Evolutionary conservation across 148 eudicot genomes (phyloP).

Genomic region (Tetragonia tetragonoides): DNA sequence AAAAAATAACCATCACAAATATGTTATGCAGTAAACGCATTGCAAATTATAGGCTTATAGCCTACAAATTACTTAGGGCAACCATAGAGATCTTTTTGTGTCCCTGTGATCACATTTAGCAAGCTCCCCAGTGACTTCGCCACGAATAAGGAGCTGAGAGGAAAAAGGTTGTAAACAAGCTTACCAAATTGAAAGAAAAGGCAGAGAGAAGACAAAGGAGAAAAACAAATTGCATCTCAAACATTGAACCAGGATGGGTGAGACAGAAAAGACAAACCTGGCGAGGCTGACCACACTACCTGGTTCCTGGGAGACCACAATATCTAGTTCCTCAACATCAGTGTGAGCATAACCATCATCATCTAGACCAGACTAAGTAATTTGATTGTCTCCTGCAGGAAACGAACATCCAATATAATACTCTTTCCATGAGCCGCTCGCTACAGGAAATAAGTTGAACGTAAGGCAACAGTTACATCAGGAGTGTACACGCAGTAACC

Average conservation of each 20-base stretch:
- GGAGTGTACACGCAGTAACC: background rate
- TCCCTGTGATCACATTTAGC: background rate
- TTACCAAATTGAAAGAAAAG: no score
- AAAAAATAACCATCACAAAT: no score
- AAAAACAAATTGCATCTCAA: no score
- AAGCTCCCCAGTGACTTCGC: no score
- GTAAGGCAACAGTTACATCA: background rate
- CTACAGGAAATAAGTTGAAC: background rate
- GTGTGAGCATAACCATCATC: slow-evolving; percentile 71
- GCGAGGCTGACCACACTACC: slow-evolving; percentile 83
- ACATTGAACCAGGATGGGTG: background rate
- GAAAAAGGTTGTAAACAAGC: background rate
- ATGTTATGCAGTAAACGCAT: background rate
- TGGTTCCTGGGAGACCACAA: no score
- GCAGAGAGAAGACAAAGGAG: no score
- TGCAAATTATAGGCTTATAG: background rate
- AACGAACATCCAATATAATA: slow-evolving; percentile 38
- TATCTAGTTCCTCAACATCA: slow-evolving; percentile 61
- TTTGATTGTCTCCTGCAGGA: slow-evolving; percentile 72
- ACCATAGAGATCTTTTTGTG: background rate
- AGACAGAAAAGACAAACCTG: slow-evolving; percentile 53
- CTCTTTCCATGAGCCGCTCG: slow-evolving; percentile 16
- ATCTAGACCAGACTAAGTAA: slow-evolving; percentile 48
- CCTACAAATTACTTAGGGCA: background rate
- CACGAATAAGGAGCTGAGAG: no score